Evolutionary conservation across 352 stramenopile species (phyloP).

Genomic region (Elongisporangium senticosum): DNA sequence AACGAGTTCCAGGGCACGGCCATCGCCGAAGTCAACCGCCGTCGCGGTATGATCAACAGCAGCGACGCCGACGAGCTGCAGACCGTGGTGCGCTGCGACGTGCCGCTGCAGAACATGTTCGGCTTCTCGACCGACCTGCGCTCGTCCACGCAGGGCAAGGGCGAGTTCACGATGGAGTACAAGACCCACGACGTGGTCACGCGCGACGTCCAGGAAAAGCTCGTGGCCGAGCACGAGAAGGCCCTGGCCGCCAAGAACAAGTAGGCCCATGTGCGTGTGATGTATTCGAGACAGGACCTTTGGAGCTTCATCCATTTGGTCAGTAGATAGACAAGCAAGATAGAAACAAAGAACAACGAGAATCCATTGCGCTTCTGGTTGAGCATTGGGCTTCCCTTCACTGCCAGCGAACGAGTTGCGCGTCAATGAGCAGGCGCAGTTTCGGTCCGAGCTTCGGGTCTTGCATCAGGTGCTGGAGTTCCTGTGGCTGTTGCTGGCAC

Average conservation of each 20-base stretch:
- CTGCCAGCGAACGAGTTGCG: conserved; percentile 51
- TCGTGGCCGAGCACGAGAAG: conserved; percentile 93
- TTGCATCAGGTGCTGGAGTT: conserved; percentile 30
- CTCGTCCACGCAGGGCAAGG: conserved; percentile 95
- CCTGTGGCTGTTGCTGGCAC: conserved; percentile 31
- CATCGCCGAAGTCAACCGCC: conserved; percentile 91
- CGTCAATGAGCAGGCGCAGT: conserved; percentile 45
- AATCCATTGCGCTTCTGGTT: background rate
- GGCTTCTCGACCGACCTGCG: conserved; percentile 97
- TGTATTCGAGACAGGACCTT: background rate
- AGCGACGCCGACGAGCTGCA: conserved; percentile 94
- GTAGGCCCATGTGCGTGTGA: conserved; percentile 12
- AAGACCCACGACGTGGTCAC: conserved; percentile 93
- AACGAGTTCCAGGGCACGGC: conserved; percentile 95
- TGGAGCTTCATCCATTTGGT: background rate
- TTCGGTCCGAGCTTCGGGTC: conserved; percentile 46
- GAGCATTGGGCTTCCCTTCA: too few relatives aligned
- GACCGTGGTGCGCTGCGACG: conserved; percentile 89
- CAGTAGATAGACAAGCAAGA: background rate
- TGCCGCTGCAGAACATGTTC: conserved; percentile 99
- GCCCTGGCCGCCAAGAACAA: conserved; percentile 78
- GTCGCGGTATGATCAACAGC: conserved; percentile 94
- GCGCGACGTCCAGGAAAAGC: conserved; percentile 91
- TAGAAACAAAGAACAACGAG: background rate
- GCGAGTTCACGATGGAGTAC: conserved; percentile 99